Evolutionary conservation across 2,329 filamentous ascomycete genomes (phyloP), one percentile per base, ranked within the genome.

Genomic region (Fusarium concolor): DNA sequence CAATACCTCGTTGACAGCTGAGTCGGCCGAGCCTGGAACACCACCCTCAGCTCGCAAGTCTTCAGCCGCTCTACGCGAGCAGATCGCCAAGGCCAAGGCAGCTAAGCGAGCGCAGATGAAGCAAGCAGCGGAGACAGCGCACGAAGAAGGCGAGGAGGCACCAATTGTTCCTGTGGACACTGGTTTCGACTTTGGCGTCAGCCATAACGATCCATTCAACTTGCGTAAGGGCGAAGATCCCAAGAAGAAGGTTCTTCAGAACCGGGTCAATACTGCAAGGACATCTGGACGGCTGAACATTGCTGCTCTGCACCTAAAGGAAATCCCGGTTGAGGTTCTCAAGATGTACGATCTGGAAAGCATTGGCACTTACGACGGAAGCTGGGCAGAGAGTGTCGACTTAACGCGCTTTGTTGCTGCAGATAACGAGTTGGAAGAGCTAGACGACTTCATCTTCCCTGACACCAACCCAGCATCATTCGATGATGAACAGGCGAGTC

Each of bases 361-460:
- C 2, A 85, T 89, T 56, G 87, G 90, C 37, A 84, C 83, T 14
- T 82, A 86, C 22, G 88, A 86, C 35, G 86, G 89, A 12, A 88
- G 90, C 33, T 98, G 96, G 96, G 94, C 94, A 3, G 95, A 98
- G 78, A 91, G 92, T 61, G 93, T 98, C 12, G 95, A 98, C 75
- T 81, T 98, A 44, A 91, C 90, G 1, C 89, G 91, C 63, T 89
- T 98, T 49, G 88, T 96, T 67, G 94, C 92, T 8, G 94, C 95
- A 10, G 94, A 97, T 75, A 98, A 99, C 74, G 92, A 97, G 74
- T 79, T 99, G 46, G 89, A 92, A 72, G 83, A 84, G 31, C 83
- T 98, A 33, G 86, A 89, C 4, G 92, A 96, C 18, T 81, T 83
- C 3, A 83, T 94, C 18, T 97, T 98, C 71, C 94, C 95, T 1